Evolutionary conservation across 2,329 filamentous ascomycete genomes (phyloP).

Genomic region (Alternaria sp.): DNA sequence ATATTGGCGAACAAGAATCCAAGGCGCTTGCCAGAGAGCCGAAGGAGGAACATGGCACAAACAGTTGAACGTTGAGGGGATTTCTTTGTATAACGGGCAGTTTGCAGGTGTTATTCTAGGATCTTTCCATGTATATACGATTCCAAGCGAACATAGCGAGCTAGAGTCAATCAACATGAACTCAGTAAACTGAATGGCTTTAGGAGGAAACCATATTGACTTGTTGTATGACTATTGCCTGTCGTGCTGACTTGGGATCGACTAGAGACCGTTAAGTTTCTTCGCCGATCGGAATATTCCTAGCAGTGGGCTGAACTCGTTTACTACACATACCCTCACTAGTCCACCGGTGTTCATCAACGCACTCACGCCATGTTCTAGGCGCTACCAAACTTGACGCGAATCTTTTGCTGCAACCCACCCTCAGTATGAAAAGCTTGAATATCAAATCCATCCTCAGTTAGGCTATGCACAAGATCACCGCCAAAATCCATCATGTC

Average conservation of each 20-base stretch:
- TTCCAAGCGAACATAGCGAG: too few species aligned
- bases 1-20: background rate
- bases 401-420: slow-evolving; percentile 1
- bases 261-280: background rate
- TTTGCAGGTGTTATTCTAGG: too few species aligned
- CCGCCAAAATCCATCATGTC: slow-evolving; percentile 22
- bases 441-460: slow-evolving; percentile 32
- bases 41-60: background rate
- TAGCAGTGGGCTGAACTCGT: too few species aligned
- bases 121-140: too few species aligned
- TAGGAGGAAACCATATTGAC: too few species aligned
- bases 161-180: too few species aligned
- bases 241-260: background rate
- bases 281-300: background rate
- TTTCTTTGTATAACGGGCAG: too few species aligned
- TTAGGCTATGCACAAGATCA: slow-evolving; percentile 26
- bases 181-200: too few species aligned
- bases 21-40: background rate
- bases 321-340: background rate
- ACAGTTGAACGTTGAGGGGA: too few species aligned
- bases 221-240: too few species aligned
- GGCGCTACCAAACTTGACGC: slow-evolving; percentile 6
- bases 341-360: background rate
- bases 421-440: slow-evolving; percentile 7
- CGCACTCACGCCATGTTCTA: background rate